These are phyloP conservation scores for Bathelium albidoporum DNA, from an alignment of 495 filamentous ascomycete species.

Conservation along the genomic window DNA sequence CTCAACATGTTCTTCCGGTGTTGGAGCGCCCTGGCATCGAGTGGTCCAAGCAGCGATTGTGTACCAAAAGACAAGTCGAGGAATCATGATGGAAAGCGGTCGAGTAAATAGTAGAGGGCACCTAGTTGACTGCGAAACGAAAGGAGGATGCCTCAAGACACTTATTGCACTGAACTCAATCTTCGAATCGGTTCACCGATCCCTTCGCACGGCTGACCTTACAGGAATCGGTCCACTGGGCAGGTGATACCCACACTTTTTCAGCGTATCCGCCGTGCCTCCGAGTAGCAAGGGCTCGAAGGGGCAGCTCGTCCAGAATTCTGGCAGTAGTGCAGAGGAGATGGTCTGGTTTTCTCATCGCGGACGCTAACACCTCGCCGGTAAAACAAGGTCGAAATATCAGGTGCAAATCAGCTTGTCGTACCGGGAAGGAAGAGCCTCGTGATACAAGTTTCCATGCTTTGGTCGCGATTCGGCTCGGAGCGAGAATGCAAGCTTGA, in stretches of 20 bases:
- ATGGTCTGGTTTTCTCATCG: background rate
- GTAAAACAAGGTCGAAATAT: background rate
- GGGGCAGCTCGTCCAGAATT: background rate
- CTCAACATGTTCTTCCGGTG: background rate
- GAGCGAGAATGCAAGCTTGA: background rate
- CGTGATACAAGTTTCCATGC: constrained; percentile 1
- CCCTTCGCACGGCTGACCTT: too few species aligned
- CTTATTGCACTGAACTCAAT: too few species aligned
- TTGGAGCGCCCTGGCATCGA: background rate
- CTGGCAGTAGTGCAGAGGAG: background rate
- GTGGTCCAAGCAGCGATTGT: background rate
- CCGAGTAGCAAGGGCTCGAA: background rate
- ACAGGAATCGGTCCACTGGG: background rate
- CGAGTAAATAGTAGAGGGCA: background rate
- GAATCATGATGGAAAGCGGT: background rate
- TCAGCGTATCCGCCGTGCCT: background rate
- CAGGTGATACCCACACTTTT: background rate
- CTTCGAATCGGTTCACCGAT: too few species aligned
- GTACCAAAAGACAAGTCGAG: background rate
- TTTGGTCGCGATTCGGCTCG: background rate
- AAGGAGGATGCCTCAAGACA: too few species aligned
- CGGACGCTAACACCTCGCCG: background rate
- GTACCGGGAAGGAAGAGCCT: background rate
- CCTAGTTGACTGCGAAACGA: background rate
- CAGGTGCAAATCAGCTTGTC: background rate